These are phyloP conservation scores for Pseudonitzschia multistriata DNA, from an alignment of 108 stramenopile genomes.

Conservation along the genomic window DNA sequence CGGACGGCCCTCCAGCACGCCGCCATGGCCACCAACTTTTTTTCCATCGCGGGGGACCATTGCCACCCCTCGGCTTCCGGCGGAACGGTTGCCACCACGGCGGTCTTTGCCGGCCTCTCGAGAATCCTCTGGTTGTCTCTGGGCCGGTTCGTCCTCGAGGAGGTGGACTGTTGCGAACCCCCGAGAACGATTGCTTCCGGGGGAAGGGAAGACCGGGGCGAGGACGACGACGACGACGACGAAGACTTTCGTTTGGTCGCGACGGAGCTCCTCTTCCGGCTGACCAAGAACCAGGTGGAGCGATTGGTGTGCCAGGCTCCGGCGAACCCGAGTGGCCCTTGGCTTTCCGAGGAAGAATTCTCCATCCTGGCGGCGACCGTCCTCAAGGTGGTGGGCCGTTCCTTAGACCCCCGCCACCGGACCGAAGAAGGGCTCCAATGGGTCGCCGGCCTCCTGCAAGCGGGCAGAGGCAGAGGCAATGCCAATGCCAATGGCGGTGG, in stretches of 20 bases:
- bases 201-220: too few relatives aligned
- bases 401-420: slow-evolving; percentile 21
- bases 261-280: slow-evolving; percentile 10
- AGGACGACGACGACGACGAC: slow-evolving; percentile 1
- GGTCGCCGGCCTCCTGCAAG: slow-evolving; percentile 13
- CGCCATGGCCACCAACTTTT: slow-evolving; percentile 12
- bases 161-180: not conserved
- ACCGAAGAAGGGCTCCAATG: slow-evolving; percentile 8
- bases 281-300: slow-evolving; percentile 8
- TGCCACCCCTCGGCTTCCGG: not conserved
- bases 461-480: not conserved
- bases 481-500: not conserved
- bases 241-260: not conserved
- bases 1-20: slow-evolving; percentile 1
- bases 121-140: not conserved
- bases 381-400: slow-evolving; percentile 15
- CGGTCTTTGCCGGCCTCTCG: not conserved
- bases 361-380: slow-evolving; percentile 13
- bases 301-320: not conserved
- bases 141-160: slow-evolving; percentile 4
- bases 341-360: slow-evolving; percentile 10
- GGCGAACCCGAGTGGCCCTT: too few relatives aligned
- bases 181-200: too few relatives aligned
- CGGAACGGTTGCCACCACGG: not conserved
- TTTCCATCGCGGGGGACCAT: not conserved